A percentile compares a stretch with the other conserved stretches of the same genome.
Evolutionary conservation across 495 filamentous ascomycete species (phyloP).

Genomic region (Cladorrhinum samala): DNA sequence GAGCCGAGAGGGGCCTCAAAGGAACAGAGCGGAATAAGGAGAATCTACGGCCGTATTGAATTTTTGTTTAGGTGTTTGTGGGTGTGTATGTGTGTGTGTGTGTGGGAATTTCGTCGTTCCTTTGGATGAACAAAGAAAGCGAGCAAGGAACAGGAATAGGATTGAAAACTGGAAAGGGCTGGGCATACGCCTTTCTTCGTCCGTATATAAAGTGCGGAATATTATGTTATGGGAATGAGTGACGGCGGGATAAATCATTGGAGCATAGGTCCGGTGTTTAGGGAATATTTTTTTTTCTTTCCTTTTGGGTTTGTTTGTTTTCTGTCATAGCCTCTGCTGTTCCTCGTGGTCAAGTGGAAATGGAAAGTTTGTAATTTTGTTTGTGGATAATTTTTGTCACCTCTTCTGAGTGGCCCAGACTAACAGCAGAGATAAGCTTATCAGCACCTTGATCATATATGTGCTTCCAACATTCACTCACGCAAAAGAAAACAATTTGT

Average conservation of each 20-base stretch:
- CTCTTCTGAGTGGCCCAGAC: too few species aligned
- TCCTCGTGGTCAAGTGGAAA: neutral
- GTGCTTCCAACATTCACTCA: too few species aligned
- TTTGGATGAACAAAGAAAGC: too few species aligned
- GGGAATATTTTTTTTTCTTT: neutral
- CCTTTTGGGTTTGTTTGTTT: neutral
- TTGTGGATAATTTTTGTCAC: too few species aligned
- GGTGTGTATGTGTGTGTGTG: too few species aligned
- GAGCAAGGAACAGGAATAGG: too few species aligned
- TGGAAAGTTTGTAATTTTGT: neutral
- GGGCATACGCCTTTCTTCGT: neutral
- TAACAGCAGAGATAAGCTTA: too few species aligned
- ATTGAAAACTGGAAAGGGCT: neutral
- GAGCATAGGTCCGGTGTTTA: neutral
- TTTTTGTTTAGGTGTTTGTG: too few species aligned
- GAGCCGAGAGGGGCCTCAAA: slow-evolving; percentile 34
- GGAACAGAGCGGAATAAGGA: slow-evolving; percentile 36
- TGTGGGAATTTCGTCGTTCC: too few species aligned
- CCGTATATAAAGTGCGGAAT: neutral
- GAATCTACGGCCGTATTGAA: slow-evolving; percentile 32
- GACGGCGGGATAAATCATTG: neutral
- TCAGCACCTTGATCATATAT: too few species aligned
- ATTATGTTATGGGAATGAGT: neutral
- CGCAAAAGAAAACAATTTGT: too few species aligned
- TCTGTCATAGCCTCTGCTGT: neutral